Conservation (phyloP, 164 flowering plant genomes). For the Malania oleifera region DNA sequence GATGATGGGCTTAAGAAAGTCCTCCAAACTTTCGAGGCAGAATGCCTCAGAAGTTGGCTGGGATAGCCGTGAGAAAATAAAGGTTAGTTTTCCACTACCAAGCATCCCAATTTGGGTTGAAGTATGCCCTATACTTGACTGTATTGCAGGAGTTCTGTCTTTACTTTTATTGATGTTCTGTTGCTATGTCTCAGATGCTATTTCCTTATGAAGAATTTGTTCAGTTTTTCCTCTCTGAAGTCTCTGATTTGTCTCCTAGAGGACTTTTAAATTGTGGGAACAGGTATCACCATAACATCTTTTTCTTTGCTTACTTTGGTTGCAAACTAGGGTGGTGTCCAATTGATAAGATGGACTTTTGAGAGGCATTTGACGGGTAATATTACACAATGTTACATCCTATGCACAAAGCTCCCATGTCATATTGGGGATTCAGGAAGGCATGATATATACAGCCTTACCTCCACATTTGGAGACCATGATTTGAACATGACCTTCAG, state of each 20-base stretch:
- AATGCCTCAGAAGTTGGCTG: conserved; percentile 21
- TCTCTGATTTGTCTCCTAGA: conserved; percentile 54
- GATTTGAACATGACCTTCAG: too few species aligned
- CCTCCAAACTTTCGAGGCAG: conserved; percentile 31
- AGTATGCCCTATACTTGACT: not conserved
- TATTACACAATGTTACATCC: too few species aligned
- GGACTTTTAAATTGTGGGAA: conserved; percentile 89
- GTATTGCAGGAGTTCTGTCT: not conserved
- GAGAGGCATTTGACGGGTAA: too few species aligned
- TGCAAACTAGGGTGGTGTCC: too few species aligned
- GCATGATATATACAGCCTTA: too few species aligned
- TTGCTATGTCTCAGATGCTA: conserved; percentile 43
- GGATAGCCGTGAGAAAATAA: conserved; percentile 35
- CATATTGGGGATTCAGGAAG: too few species aligned
- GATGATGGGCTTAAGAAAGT: conserved; percentile 47
- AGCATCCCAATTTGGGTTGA: not conserved
- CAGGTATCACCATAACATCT: conserved; percentile 38
- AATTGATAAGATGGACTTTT: too few species aligned
- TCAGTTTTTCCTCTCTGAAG: conserved; percentile 51
- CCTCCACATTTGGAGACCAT: too few species aligned
- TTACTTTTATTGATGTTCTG: not conserved
- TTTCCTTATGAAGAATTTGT: conserved; percentile 86
- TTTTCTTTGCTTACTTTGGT: not conserved
- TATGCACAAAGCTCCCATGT: too few species aligned
- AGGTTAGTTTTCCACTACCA: conserved; percentile 32